Evolutionary conservation across 1,139 yeast species (phyloP), one percentile per base, ranked within the genome.

Genomic region (Pichia sp.): DNA sequence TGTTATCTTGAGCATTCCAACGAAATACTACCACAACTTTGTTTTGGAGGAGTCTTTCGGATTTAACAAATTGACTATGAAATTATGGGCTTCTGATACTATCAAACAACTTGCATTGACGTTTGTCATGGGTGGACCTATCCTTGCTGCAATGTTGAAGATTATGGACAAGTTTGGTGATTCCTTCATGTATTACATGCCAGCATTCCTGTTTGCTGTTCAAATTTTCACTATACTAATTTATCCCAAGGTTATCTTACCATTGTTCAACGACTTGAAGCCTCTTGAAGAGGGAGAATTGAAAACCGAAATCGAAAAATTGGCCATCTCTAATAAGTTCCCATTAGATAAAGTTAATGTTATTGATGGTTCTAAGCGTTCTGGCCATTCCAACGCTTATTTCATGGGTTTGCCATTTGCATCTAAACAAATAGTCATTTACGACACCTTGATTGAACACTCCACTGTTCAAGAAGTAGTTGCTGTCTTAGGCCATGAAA

Each of bases 401-500:
- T 91, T 91, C 57, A 77, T 84, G 48, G 98, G 98, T 6, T 69
- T 91, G 51, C 98, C 98, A 30, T 88, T 96, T 93, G 62, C 62
- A 15, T 79, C 87, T 40, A 91, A 91, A 62, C 91, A 88, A 59
- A 91, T 91, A 62, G 97, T 91, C 33, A 71, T 91, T 37, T 91
- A 69, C 57, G 98, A 91, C 53, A 91, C 97, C 8, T 72, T 91
- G 62, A 79, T 91, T 47, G 78, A 83, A 43, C 82, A 84, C 40
- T 78, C 88, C 22, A 64, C 87, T 23, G 72, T 76, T 23, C 73
- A 72, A 33, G 95, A 91, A 60, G 84, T 88, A 22, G 86, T 88
- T 37, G 96, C 98, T 29, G 95, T 91, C 1, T 69, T 91, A 51
- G 97, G 95, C 17, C 98, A 91, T 56, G 98, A 91, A 64, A 82